Percentiles rank a stretch among this genome's conserved stretches.
Evolutionary conservation across 345 rosid genomes (phyloP).

Genomic region (Euphorbia lathyris): DNA sequence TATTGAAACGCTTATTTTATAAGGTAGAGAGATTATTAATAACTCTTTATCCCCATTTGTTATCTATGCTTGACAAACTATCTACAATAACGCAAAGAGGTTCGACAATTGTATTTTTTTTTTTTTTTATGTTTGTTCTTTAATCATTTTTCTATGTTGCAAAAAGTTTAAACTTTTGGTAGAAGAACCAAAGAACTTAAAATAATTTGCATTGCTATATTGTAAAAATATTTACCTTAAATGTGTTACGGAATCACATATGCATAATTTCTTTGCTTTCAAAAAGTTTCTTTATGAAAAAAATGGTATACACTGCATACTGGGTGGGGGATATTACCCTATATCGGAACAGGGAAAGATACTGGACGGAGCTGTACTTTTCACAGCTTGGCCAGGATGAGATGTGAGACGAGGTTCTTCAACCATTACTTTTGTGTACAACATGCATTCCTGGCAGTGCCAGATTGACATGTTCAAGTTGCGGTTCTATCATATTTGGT

Average conservation of each 20-base stretch:
- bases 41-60: not conserved
- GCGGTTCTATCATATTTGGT: not conserved
- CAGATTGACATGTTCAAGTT: not conserved
- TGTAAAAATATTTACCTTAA: not conserved
- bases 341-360: no score
- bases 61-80: not conserved
- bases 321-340: no score
- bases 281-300: not conserved
- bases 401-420: no score
- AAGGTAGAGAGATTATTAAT: not conserved
- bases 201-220: not conserved
- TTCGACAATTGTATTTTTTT: no score
- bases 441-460: not conserved
- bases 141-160: not conserved
- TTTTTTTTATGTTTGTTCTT: not conserved
- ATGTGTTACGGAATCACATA: not conserved
- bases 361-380: no score
- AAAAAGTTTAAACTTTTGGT: not conserved
- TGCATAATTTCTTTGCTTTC: not conserved
- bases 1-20: not conserved
- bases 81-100: not conserved
- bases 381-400: no score
- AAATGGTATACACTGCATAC: no score
- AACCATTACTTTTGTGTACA: not conserved
- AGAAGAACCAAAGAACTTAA: not conserved